A percentile compares a stretch with the other conserved stretches of the same genome.
Evolutionary conservation across 1,284 basidiomycete species (phyloP).

Genomic region (Apiotrichum sp.): DNA sequence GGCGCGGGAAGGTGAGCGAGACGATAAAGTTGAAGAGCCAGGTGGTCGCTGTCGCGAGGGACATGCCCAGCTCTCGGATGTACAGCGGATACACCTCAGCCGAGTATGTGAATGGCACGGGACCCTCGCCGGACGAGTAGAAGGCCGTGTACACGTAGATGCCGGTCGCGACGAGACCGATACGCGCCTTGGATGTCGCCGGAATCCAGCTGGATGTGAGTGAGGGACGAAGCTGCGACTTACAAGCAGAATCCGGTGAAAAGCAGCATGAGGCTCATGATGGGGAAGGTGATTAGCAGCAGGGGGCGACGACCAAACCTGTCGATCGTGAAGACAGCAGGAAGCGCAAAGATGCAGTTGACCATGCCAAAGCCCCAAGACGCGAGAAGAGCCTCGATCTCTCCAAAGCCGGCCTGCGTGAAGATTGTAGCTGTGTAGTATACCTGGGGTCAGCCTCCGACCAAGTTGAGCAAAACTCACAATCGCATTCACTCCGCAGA

Average conservation of each 20-base stretch:
- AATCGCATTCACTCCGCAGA: slow-evolving; percentile 7
- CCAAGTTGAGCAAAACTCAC: no score
- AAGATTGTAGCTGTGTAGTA: slow-evolving; percentile 26
- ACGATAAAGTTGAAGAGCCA: no score
- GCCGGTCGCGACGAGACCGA: slow-evolving; percentile 13
- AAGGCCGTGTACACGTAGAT: slow-evolving; percentile 1
- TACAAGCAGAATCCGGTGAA: slow-evolving; percentile 16
- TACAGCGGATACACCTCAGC: slow-evolving; percentile 10
- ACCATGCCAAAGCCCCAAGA: slow-evolving; percentile 37
- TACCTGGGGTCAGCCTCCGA: slow-evolving; percentile 1
- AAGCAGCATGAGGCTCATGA: background rate
- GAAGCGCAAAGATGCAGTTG: slow-evolving; percentile 31
- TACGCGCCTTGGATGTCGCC: slow-evolving; percentile 5
- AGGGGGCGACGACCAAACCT: slow-evolving; percentile 32
- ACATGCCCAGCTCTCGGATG: slow-evolving; percentile 8
- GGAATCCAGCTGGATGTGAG: slow-evolving; percentile 17
- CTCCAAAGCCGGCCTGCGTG: slow-evolving; percentile 19
- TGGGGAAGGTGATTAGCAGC: slow-evolving; percentile 20
- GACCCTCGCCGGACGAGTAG: slow-evolving; percentile 5
- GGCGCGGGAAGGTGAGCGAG: slow-evolving; percentile 15
- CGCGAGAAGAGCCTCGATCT: slow-evolving; percentile 24
- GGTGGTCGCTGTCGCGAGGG: slow-evolving; percentile 8
- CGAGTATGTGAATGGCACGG: slow-evolving; percentile 12
- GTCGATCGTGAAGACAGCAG: slow-evolving; percentile 36
- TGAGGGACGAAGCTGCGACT: slow-evolving; percentile 22